Conservation (phyloP, 2,329 filamentous ascomycete genomes). For the Escovopsis weberi region DNA sequence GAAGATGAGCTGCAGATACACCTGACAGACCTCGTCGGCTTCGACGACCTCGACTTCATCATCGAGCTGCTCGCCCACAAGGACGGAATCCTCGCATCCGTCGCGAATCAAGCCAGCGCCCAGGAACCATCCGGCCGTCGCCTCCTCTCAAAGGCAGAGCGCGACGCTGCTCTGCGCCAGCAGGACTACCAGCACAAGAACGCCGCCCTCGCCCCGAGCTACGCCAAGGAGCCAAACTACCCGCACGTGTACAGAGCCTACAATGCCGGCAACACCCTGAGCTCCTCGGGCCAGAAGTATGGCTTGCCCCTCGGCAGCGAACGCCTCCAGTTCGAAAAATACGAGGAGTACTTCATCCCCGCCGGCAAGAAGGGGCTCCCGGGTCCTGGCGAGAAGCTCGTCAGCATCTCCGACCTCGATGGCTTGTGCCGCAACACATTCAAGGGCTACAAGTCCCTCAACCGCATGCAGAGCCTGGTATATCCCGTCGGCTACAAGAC, state of each 20-base stretch:
- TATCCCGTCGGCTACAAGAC: constrained; percentile 93
- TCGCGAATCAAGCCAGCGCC: constrained; percentile 19
- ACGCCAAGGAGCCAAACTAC: constrained; percentile 62
- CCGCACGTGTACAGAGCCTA: constrained; percentile 86
- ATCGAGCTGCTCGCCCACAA: constrained; percentile 77
- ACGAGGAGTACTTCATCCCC: constrained; percentile 81
- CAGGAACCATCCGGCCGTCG: constrained; percentile 25
- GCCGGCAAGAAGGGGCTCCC: constrained; percentile 65
- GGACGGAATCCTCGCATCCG: constrained; percentile 44
- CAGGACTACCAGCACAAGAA: constrained; percentile 77
- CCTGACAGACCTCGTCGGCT: constrained; percentile 80
- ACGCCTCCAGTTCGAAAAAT: constrained; percentile 56
- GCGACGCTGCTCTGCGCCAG: constrained; percentile 61
- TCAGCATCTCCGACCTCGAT: constrained; percentile 72
- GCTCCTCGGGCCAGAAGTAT: constrained; percentile 66
- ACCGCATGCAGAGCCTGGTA: constrained; percentile 95
- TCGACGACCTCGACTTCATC: constrained; percentile 84
- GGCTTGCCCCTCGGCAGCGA: constrained; percentile 63
- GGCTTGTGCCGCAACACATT: constrained; percentile 85
- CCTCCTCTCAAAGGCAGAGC: constrained; percentile 60
- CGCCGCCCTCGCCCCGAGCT: constrained; percentile 52
- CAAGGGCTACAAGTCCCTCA: constrained; percentile 81
- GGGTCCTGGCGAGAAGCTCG: constrained; percentile 55
- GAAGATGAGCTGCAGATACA: constrained; percentile 87
- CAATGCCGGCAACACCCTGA: constrained; percentile 74